Base-by-base conservation (phyloP, 225 moss, liverwort and hornwort species). In the Sphagnum tenellum region DNA sequence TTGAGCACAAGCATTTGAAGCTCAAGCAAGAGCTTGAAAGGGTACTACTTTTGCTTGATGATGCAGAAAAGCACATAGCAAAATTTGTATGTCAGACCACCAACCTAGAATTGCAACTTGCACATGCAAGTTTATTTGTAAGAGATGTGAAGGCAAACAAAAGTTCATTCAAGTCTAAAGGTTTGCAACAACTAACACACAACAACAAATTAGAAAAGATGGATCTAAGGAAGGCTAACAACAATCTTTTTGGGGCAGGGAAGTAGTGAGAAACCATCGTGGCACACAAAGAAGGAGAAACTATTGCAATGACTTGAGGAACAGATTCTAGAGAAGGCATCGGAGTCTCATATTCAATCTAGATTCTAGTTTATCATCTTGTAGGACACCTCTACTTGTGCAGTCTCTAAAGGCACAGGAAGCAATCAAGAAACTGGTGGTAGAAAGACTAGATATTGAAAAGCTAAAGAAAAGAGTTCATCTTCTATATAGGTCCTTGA, bases 361-460 rank as follows among this genome's bases (percentile, higher is more conserved):
- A 56, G 82, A 89, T 71, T 75, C 74, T 44, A 69, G 76, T 67
- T 89, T 79, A 70, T 73, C 72, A 64, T 64, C 61, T n/a, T 71
- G 69, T 55, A 80, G 80, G 59, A 66, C 70, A 66, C 81, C 83
- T 45, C 48, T 86, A 10, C 70, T 71, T 4, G 73, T 78, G 71
- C 85, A 81, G 50, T 59, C 63, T 50, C 48, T 65, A 5, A 51
- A 75, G 57, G 63, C 68, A 4, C 77, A 81, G 47, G 63, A 78
- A 67, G 78, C 71, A 44, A 71, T 67, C 44, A 68, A 83, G 48
- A 74, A 76, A 70, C 55, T 81, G 50, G 55, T 49, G 5, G 46
- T 65, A 44, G 78, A 78, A 76, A 89, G 71, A 67, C 72, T 76
- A 29, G 79, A 75, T 69, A 63, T 75, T 47, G 80, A 85, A 67